phyloP scores from a whole-genome alignment of 352 stramenopile genomes.

The Globisporangium nodosum region DNA sequence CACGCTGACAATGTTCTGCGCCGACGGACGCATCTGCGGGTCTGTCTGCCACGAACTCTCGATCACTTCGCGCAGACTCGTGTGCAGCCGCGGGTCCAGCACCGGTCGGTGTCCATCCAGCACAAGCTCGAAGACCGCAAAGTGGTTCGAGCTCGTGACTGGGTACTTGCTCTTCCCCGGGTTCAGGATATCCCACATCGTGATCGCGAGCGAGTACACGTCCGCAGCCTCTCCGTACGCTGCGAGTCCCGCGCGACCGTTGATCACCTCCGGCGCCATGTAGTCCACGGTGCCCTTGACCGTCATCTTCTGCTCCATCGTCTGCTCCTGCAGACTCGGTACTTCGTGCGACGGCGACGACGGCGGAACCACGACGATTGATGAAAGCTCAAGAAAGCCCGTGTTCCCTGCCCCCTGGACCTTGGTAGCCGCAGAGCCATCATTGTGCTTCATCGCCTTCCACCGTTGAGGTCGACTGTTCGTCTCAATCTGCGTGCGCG shows the following conservation, averaged over 20 bases:
- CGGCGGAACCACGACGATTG: not conserved
- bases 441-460: not conserved
- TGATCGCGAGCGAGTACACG: slow-evolving; percentile 60
- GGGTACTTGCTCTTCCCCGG: slow-evolving; percentile 45
- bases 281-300: slow-evolving; percentile 69
- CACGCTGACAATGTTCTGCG: slow-evolving; percentile 30
- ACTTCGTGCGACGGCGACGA: not conserved
- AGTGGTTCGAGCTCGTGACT: slow-evolving; percentile 25
- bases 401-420: not conserved
- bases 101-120: slow-evolving; percentile 37
- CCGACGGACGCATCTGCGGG: slow-evolving; percentile 37
- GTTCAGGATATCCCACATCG: slow-evolving; percentile 66
- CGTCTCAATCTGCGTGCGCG: slow-evolving; percentile 8
- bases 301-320: slow-evolving; percentile 31
- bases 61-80: slow-evolving; percentile 53
- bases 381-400: slow-evolving; percentile 3
- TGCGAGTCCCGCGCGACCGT: slow-evolving; percentile 31
- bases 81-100: slow-evolving; percentile 31
- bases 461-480: not conserved
- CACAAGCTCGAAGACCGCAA: slow-evolving; percentile 48
- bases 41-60: slow-evolving; percentile 47
- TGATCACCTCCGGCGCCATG: slow-evolving; percentile 75
- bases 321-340: not conserved
- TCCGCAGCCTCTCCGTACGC: slow-evolving; percentile 62
- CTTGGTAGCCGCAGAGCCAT: not conserved